These are phyloP conservation scores for Oryza australiensis DNA, from an alignment of 176 grass and related monocot genomes.

Conservation along the genomic window DNA sequence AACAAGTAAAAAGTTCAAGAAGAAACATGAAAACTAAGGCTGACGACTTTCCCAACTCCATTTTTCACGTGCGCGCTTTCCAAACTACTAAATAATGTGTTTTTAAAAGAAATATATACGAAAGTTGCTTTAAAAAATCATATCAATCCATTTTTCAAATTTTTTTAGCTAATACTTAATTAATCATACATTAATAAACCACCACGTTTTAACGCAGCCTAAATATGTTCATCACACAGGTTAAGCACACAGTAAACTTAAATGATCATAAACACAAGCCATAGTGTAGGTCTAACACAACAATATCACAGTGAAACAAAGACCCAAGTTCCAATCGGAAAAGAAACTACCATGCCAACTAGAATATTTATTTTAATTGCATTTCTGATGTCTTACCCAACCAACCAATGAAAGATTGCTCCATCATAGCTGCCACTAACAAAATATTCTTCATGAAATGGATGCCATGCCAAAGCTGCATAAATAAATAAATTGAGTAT, in stretches of 20 bases:
- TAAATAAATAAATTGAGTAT: constrained; percentile 38
- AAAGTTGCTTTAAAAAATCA: too few species aligned
- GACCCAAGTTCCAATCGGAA: not conserved
- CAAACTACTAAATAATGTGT: too few species aligned
- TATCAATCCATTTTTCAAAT: too few species aligned
- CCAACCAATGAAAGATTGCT: constrained; percentile 98
- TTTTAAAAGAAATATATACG: too few species aligned
- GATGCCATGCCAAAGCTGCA: constrained; percentile 96
- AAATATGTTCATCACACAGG: not conserved
- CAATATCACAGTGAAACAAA: constrained; percentile 16
- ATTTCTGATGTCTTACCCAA: constrained; percentile 67
- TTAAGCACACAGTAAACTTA: not conserved
- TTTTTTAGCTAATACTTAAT: too few species aligned
- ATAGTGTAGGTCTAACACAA: constrained; percentile 15
- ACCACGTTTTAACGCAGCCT: too few species aligned
- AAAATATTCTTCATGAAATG: constrained; percentile 99
- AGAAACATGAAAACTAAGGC: not conserved
- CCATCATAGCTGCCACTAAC: constrained; percentile 98
- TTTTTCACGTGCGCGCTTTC: too few species aligned
- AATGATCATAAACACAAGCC: not conserved
- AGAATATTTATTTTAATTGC: constrained; percentile 16
- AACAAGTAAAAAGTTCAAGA: not conserved
- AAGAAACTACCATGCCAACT: not conserved
- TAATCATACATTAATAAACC: too few species aligned
- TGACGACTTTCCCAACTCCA: too few species aligned